These are phyloP conservation scores for Suillus discolor DNA, from an alignment of 768 basidiomycete genomes.

Conservation along the genomic window DNA sequence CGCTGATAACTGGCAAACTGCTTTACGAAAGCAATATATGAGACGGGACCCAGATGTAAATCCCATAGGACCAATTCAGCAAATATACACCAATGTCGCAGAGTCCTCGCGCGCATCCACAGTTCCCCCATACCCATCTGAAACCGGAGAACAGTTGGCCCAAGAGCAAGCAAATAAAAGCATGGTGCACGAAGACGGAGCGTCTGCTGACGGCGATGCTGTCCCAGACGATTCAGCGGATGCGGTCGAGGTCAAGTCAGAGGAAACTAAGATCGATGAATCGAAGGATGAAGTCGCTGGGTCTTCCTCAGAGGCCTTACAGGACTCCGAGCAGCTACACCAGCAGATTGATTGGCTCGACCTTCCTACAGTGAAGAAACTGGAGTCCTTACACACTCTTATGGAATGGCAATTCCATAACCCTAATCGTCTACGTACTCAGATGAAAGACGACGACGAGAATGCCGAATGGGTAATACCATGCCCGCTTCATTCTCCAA, in stretches of 20 bases:
- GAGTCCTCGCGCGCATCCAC: slow-evolving; percentile 34
- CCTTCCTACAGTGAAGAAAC: slow-evolving; percentile 68
- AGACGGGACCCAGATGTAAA: slow-evolving; percentile 72
- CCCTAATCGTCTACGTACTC: slow-evolving; percentile 61
- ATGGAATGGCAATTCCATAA: slow-evolving; percentile 90
- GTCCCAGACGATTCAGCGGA: slow-evolving; percentile 6
- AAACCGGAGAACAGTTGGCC: slow-evolving; percentile 12
- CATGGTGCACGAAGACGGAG: slow-evolving; percentile 15
- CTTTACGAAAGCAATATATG: slow-evolving; percentile 74
- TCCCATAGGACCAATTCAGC: slow-evolving; percentile 61
- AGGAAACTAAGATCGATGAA: slow-evolving; percentile 2
- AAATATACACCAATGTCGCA: slow-evolving; percentile 22
- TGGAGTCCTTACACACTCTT: slow-evolving; percentile 73
- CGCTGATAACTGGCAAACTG: slow-evolving; percentile 76
- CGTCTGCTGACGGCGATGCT: slow-evolving; percentile 10
- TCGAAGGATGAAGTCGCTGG: slow-evolving; percentile 30
- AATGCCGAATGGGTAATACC: slow-evolving; percentile 72
- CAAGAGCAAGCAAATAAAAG: slow-evolving; percentile 11
- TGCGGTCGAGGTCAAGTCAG: slow-evolving; percentile 3
- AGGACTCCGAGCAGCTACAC: slow-evolving; percentile 31
- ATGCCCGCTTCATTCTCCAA: background rate
- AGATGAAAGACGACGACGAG: slow-evolving; percentile 84
- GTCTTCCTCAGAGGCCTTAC: slow-evolving; percentile 14
- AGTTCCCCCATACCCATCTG: slow-evolving; percentile 18
- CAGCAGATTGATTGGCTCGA: slow-evolving; percentile 69